Evolutionary conservation across 2,329 filamentous ascomycete species (phyloP).

Genomic region (Xylaria sp.): DNA sequence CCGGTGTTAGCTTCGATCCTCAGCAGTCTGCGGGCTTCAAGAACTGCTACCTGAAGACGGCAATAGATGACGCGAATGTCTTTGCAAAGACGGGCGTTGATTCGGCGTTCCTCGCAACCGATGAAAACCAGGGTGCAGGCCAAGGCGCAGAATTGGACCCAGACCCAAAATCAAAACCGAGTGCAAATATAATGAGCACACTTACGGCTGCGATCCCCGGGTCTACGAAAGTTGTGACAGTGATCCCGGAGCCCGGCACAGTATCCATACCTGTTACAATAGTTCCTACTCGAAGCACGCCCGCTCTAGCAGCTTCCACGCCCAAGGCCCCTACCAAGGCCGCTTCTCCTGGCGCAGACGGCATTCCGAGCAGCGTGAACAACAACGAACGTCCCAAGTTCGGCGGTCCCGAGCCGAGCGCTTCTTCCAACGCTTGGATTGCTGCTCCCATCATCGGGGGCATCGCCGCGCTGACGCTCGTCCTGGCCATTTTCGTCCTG

Average conservation of each 20-base stretch:
- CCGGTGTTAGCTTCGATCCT: constrained; percentile 42
- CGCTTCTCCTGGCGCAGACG: neutral
- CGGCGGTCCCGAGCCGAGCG: neutral
- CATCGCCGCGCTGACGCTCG: constrained; percentile 41
- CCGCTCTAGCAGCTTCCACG: constrained; percentile 9
- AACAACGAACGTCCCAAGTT: neutral
- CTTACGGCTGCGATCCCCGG: neutral
- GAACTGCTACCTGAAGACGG: constrained; percentile 37
- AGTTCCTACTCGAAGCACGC: neutral
- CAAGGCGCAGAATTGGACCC: too few relatives aligned
- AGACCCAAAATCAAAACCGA: too few relatives aligned
- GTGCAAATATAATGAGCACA: neutral
- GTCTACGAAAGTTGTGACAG: constrained; percentile 7
- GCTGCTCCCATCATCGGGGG: constrained; percentile 44
- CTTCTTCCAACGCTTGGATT: constrained; percentile 41
- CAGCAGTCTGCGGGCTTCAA: constrained; percentile 25
- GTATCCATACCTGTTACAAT: constrained; percentile 19
- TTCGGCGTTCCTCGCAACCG: constrained; percentile 31
- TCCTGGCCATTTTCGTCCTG: constrained; percentile 41
- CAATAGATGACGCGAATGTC: constrained; percentile 17
- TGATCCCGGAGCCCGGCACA: neutral
- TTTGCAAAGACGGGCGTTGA: constrained; percentile 35
- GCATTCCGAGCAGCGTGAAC: neutral
- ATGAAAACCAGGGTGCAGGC: neutral
- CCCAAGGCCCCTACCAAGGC: neutral